Evolutionary conservation across 2,329 filamentous ascomycete genomes (phyloP).

Genomic region (Ceratocystis cubensis): DNA sequence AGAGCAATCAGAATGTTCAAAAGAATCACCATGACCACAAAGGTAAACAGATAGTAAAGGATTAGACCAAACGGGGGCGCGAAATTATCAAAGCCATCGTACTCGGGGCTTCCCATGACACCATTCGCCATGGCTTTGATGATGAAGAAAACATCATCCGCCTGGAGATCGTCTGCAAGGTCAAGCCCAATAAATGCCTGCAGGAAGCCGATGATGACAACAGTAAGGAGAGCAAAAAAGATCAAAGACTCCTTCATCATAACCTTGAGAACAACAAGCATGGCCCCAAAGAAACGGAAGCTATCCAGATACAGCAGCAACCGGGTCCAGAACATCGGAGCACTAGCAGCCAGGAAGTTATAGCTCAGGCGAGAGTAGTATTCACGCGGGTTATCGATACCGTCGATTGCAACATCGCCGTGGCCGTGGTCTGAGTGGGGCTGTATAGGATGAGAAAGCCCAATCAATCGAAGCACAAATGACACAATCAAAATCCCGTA

Average conservation of each 20-base stretch:
- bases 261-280: constrained; percentile 91
- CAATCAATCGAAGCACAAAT: constrained; percentile 66
- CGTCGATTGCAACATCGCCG: not conserved
- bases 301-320: constrained; percentile 86
- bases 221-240: constrained; percentile 80
- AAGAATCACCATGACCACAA: constrained; percentile 84
- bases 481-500: constrained; percentile 70
- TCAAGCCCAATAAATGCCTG: constrained; percentile 92
- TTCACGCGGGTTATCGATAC: constrained; percentile 31
- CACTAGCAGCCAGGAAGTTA: constrained; percentile 84
- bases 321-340: constrained; percentile 94
- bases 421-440: constrained; percentile 24
- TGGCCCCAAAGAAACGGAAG: constrained; percentile 90
- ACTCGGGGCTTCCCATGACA: constrained; percentile 85
- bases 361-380: constrained; percentile 74
- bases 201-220: constrained; percentile 76
- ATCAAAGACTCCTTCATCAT: constrained; percentile 93
- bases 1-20: constrained; percentile 94
- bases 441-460: constrained; percentile 47
- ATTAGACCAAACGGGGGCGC: constrained; percentile 86
- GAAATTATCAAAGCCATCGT: constrained; percentile 77
- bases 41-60: constrained; percentile 95
- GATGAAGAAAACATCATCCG: constrained; percentile 60
- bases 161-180: constrained; percentile 58
- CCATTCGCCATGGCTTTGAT: constrained; percentile 75